Evolutionary conservation across 2,329 filamentous ascomycete species (phyloP), one percentile per base, ranked within the genome.

Genomic region (Huntiella decipiens): DNA sequence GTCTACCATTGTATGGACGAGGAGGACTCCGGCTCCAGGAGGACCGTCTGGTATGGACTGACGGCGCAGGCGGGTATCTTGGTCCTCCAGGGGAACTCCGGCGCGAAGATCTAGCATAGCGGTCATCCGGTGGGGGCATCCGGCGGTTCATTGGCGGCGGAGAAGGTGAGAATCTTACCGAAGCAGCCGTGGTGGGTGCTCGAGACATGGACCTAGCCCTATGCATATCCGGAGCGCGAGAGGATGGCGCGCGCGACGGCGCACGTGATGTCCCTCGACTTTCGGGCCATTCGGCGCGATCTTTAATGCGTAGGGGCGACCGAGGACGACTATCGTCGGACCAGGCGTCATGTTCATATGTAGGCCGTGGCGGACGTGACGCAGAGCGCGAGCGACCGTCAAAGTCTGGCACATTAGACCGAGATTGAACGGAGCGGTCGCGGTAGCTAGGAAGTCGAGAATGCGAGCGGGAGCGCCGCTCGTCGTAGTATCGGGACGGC

Each of bases 81-180:
- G 19, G 4, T 12, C 32, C 19, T 16, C 28, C 17, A 8, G 36
- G 36, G 11, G 17, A 13, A 32, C 35, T 13, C 12, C 37, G 33
- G 6, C 16, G 19, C 19, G 42, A 22, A 32, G 35, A 16, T 12
- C 8, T n/a, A 8, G 33, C n/a, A 32, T 33, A 11, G 31, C 37
- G 31, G 31, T 38, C 28, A 8, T 28, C 17, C 5, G 38, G 34
- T 2, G 45, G 39, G 34, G 33, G 35, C 8, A 19, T 15, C 15
- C 35, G 17, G 19, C 35, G 34, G 13, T 38, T 17, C n/a, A n/a
- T 19, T 11, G 35, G 43, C n/a, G 43, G 37, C 4, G 43, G 43
- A 4, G 43, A 45, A 33, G 40, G 40, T 3, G 45, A 38, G 19
- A 47, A 47, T 12, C 45, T 39, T 5, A 47, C 45, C 32, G 45